phyloP scores from a whole-genome alignment of 208 protist species.

The Kentomonas sorsogonicus region DNA sequence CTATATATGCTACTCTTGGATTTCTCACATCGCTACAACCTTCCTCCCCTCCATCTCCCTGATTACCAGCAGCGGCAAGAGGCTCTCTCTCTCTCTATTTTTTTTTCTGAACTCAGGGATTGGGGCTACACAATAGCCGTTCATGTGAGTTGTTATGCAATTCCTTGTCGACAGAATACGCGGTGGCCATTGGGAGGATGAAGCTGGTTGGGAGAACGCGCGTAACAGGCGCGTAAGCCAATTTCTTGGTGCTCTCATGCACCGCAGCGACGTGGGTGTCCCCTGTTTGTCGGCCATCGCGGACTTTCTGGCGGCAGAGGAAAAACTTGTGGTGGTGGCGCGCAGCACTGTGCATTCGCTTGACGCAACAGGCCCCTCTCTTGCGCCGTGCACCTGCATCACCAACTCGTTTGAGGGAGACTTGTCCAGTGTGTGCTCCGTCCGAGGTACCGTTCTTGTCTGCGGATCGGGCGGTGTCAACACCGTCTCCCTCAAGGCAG shows the following conservation, averaged over 20 bases:
- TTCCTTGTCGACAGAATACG: too few relatives aligned
- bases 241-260: conserved; percentile 43
- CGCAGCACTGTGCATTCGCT: conserved; percentile 60
- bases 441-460: conserved; percentile 20
- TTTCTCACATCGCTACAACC: too few relatives aligned
- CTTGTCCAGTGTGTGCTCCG: conserved; percentile 41
- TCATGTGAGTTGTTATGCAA: too few relatives aligned
- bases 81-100: too few relatives aligned
- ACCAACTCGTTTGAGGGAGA: conserved; percentile 36
- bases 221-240: conserved; percentile 43
- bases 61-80: too few relatives aligned
- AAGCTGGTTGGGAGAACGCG: too few relatives aligned
- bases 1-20: too few relatives aligned
- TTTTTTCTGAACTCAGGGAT: too few relatives aligned
- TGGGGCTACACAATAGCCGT: too few relatives aligned
- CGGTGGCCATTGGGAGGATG: too few relatives aligned
- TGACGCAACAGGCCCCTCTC: conserved; percentile 27
- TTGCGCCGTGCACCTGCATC: conserved; percentile 23
- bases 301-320: conserved; percentile 56
- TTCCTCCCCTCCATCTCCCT: too few relatives aligned
- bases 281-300: conserved; percentile 41
- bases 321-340: conserved; percentile 53
- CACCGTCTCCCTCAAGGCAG: conserved; percentile 13
- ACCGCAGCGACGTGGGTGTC: conserved; percentile 26
- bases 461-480: conserved; percentile 22